Evolutionary conservation across 169 alveolate species (phyloP), one percentile per base, ranked within the genome.

Genomic region (Plasmodium reichenowi): DNA sequence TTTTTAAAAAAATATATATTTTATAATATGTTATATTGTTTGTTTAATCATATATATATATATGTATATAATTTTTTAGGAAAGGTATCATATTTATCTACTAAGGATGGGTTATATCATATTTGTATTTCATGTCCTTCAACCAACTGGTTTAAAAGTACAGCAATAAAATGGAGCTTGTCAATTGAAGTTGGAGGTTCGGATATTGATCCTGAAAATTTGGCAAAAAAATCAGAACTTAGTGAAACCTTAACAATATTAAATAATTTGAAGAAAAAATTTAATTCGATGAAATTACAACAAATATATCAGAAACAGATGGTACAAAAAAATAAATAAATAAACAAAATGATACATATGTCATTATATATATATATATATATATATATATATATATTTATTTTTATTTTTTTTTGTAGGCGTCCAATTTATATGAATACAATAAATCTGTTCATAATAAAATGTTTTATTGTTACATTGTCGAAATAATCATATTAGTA

Each of bases 101-200:
- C 85, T 26, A 52, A 64, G 59, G 86, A 88, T 50, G 95, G 93
- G 29, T 29, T 72, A 26, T 89, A 93, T 63, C 70, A 88, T 47
- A 83, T 93, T 17, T 93, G 96, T 50, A 88, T 93, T 48, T 89
- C 92, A 13, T 93, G 96, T 72, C 95, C 95, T 12, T 88, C 93
- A 7, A 85, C 80, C 48, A 47, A 67, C 38, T 93, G 96, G 96
- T 93, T 89, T 88, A 66, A 88, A 54, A 64, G 93, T 24, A 87
- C 89, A 12, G 60, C 85, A 68, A 85, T 93, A 58, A 93, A 93
- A 74, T 71, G 93, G 62, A 74, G 89, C 43, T 62, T 93, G 38
- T 91, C 94, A 24, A 71, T 92, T 50, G 96, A 93, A 13, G 93
- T 89, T 20, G 96, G 95, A 15, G 95, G 93, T 29, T 75, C 88